These are phyloP conservation scores for Solanum pennellii DNA, from an alignment of 257 asterid genomes.

Conservation along the genomic window DNA sequence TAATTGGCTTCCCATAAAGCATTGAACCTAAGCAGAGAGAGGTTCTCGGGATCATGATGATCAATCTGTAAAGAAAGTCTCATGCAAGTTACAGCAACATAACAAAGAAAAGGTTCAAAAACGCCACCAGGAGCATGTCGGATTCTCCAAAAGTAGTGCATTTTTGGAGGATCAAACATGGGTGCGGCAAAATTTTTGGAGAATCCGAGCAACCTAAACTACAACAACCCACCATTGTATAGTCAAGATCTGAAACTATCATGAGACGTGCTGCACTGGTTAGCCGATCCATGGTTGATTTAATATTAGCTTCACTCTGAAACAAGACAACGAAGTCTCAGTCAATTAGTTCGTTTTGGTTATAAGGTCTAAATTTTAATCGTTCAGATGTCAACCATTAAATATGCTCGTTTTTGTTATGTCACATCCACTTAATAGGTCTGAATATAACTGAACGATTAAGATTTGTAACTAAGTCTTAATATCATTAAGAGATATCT, in stretches of 20 bases:
- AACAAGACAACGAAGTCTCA: not conserved
- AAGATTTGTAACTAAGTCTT: not conserved
- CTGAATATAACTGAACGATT: not conserved
- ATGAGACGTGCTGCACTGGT: constrained; percentile 62
- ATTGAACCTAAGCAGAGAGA: constrained; percentile 85
- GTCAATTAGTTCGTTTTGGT: not conserved
- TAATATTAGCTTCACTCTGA: constrained; percentile 33
- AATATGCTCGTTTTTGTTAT: not conserved
- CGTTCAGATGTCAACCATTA: not conserved
- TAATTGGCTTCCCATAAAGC: constrained; percentile 92
- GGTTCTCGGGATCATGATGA: constrained; percentile 68
- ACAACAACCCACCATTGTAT: constrained; percentile 63
- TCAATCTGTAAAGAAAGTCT: constrained; percentile 60
- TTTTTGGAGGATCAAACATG: not conserved
- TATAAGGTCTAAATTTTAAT: not conserved
- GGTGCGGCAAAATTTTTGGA: not conserved
- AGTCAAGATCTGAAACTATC: constrained; percentile 97
- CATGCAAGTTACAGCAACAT: constrained; percentile 2
- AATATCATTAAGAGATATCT: not conserved
- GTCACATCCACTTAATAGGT: not conserved
- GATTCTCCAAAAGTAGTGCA: not conserved
- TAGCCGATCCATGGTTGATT: constrained; percentile 54
- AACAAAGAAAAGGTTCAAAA: not conserved
- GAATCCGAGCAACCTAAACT: not conserved
- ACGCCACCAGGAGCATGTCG: not conserved